Evolutionary conservation across 306 rosid species (phyloP), one percentile per base, ranked within the genome.

Genomic region (apple (Malus domestica)): DNA sequence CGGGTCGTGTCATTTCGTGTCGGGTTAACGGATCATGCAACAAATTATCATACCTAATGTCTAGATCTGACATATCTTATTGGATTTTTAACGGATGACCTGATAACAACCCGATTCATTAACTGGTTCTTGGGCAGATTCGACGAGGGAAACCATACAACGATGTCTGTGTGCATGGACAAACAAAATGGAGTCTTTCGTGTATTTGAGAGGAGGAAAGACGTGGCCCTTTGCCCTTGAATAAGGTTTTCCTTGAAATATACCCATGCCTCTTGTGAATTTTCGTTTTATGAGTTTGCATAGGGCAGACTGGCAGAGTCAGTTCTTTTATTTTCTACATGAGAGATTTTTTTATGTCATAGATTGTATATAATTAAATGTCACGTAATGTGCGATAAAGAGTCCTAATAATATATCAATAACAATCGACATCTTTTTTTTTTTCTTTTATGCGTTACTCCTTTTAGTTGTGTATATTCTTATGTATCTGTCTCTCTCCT

Each of bases 91-190:
- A 38, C 2, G 2, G 42, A 2, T 38, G 0, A 38, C 9, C 42
- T 38, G 0, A 38, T 38, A 38, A 38, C 2, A 9, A 38, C 2
- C 42, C 2, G 42, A 38, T 2, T 38, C 42, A 7, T 7, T 38
- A 6, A 33, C 5, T 0, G 0, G 38, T 33, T 33, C 38, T 33
- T 68, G 4, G 78, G 32, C 79, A 10, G 23, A 76, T 79, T 82
- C 73, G 70, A 80, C 22, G 62, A 33, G 65, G 71, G 74, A 84
- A 81, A 85, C 89, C 84, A 59, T 16, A 57, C 27, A 52, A 81
- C 55, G 74, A 75, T 80, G 62, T 68, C 45, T 74, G 80, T 27
- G 88, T 84, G 86, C 86, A 82, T 82, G 91, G 89, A 84, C 80
- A 65, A 60, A 73, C 72, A 62, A 79, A 55, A 74, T 73, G 82